phyloP scores from a whole-genome alignment of 306 rosid species.

The Cicer pinnatifidum region DNA sequence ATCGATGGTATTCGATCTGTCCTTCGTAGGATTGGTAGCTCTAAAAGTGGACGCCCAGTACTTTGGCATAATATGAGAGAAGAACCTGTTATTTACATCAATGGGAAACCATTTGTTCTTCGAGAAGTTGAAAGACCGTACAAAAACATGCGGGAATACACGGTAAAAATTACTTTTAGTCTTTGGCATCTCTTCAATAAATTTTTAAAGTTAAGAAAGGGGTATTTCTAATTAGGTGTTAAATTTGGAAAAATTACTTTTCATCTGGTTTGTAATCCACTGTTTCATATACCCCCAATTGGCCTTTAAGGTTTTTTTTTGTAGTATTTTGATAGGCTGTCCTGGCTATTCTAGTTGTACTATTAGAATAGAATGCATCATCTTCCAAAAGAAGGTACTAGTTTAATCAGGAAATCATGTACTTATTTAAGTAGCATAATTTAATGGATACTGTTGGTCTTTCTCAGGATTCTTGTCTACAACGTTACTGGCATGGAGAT shows the following conservation, averaged over 20 bases:
- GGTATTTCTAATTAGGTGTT: slow-evolving; percentile 25
- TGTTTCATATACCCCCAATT: not conserved
- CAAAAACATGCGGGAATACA: slow-evolving; percentile 89
- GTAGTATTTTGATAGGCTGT: slow-evolving; percentile 20
- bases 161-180: slow-evolving; percentile 55
- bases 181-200: slow-evolving; percentile 29
- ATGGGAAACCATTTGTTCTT: slow-evolving; percentile 92
- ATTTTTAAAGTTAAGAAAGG: slow-evolving; percentile 30
- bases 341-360: not conserved
- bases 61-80: slow-evolving; percentile 98
- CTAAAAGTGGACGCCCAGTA: slow-evolving; percentile 66
- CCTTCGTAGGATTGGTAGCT: slow-evolving; percentile 71
- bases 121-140: slow-evolving; percentile 94
- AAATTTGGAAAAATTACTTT: slow-evolving; percentile 13
- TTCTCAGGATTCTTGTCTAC: slow-evolving; percentile 1
- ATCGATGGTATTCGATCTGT: slow-evolving; percentile 85
- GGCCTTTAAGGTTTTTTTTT: not conserved
- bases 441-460: not conserved
- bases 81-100: slow-evolving; percentile 92
- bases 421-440: not conserved
- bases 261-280: slow-evolving; percentile 30
- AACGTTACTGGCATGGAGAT: slow-evolving; percentile 11
- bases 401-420: slow-evolving; percentile 9
- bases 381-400: not conserved
- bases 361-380: slow-evolving; percentile 1